Evolutionary conservation across 257 asterid species (phyloP).

Genomic region (Solanum clarkiae): DNA sequence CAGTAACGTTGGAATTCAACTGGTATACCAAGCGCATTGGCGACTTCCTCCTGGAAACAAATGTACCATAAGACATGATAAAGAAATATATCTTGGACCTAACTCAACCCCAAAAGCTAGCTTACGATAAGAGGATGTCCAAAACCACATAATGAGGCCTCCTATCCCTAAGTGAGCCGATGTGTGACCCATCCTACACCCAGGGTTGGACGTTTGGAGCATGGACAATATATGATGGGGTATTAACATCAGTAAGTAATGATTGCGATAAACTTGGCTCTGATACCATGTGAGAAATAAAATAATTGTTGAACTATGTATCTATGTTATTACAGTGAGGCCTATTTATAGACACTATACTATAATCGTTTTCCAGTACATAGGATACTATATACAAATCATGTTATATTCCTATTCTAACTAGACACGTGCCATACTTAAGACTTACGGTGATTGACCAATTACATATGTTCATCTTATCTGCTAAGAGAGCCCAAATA

Average conservation of each 20-base stretch:
- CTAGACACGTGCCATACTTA: neutral
- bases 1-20: conserved; percentile 65
- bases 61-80: neutral
- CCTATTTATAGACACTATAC: neutral
- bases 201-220: neutral
- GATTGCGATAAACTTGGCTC: neutral
- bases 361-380: neutral
- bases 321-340: neutral
- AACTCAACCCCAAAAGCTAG: neutral
- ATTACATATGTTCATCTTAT: neutral
- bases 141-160: neutral
- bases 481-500: neutral
- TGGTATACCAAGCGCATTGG: conserved; percentile 64
- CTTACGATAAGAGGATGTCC: neutral
- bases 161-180: neutral
- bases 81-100: neutral
- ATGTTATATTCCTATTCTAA: neutral
- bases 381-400: neutral
- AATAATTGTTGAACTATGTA: neutral
- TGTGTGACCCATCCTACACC: neutral
- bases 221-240: neutral
- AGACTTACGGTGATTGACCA: neutral
- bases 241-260: neutral
- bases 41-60: conserved; percentile 63
- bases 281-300: neutral